Evolutionary conservation across 495 filamentous ascomycete species (phyloP).

Genomic region (Neurospora sp.): DNA sequence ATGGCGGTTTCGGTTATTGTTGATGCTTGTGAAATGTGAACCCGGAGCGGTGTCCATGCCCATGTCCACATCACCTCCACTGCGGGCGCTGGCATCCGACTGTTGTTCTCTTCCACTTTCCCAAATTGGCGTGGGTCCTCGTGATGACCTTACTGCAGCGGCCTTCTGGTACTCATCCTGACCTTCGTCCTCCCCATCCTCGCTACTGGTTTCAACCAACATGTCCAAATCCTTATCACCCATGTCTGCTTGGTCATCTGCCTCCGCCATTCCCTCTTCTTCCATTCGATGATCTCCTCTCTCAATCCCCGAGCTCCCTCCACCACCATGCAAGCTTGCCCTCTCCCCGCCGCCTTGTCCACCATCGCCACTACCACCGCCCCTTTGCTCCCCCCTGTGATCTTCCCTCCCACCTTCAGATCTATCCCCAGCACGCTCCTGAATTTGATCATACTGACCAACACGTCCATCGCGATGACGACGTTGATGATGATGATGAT

Average conservation of each 20-base stretch:
- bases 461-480: not conserved
- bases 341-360: not conserved
- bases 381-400: not conserved
- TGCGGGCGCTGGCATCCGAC: not conserved
- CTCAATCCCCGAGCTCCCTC: not conserved
- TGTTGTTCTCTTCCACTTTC: not conserved
- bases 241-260: slow-evolving; percentile 27
- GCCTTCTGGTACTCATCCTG: not conserved
- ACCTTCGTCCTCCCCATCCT: slow-evolving; percentile 22
- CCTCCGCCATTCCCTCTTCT: slow-evolving; percentile 4
- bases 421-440: not conserved
- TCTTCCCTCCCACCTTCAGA: not conserved
- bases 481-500: not conserved
- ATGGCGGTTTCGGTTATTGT: not conserved
- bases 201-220: slow-evolving; percentile 34
- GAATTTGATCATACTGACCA: not conserved
- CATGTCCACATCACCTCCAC: not conserved
- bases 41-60: not conserved
- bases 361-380: not conserved
- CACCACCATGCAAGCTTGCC: not conserved
- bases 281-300: not conserved
- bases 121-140: not conserved
- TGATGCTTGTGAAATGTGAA: not conserved
- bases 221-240: slow-evolving; percentile 39
- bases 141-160: not conserved